Conservation (phyloP, 208 protist species). For the Kentomonas sorsogonicus region DNA sequence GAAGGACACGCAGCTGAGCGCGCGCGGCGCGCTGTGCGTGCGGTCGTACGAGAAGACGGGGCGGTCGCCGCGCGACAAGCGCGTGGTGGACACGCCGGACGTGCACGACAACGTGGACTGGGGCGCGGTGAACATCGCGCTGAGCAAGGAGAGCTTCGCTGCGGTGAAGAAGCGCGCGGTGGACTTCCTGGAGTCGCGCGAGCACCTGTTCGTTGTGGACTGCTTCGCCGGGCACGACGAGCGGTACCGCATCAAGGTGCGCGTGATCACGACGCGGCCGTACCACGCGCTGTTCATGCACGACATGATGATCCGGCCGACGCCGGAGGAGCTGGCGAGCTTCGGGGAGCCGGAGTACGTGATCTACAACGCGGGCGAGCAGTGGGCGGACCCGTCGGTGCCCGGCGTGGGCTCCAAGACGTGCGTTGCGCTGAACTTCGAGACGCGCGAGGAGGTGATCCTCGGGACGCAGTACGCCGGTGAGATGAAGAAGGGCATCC, state of each 20-base stretch:
- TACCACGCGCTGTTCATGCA: conserved; percentile 97
- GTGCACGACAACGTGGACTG: conserved; percentile 88
- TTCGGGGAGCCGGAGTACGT: conserved; percentile 95
- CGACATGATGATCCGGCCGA: conserved; percentile 95
- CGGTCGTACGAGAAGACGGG: conserved; percentile 90
- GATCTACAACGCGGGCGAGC: conserved; percentile 94
- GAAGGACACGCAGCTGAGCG: conserved; percentile 65
- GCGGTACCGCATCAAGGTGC: conserved; percentile 91
- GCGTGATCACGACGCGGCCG: conserved; percentile 87
- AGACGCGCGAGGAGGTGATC: conserved; percentile 89
- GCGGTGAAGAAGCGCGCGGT: conserved; percentile 87
- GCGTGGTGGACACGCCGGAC: conserved; percentile 79
- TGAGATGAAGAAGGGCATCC: conserved; percentile 98
- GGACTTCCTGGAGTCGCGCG: conserved; percentile 90
- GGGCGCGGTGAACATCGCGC: conserved; percentile 92
- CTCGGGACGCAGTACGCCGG: conserved; percentile 95
- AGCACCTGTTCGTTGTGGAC: conserved; percentile 93
- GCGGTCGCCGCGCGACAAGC: conserved; percentile 92
- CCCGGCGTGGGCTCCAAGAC: conserved; percentile 77
- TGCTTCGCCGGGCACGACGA: conserved; percentile 91
- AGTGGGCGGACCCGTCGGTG: conserved; percentile 83
- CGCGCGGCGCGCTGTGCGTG: conserved; percentile 80
- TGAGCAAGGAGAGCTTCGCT: conserved; percentile 87
- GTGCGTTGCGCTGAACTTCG: conserved; percentile 81
- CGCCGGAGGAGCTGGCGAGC: conserved; percentile 75